Conservation (phyloP, 768 basidiomycete genomes). For the Baorangia bicolor region DNA sequence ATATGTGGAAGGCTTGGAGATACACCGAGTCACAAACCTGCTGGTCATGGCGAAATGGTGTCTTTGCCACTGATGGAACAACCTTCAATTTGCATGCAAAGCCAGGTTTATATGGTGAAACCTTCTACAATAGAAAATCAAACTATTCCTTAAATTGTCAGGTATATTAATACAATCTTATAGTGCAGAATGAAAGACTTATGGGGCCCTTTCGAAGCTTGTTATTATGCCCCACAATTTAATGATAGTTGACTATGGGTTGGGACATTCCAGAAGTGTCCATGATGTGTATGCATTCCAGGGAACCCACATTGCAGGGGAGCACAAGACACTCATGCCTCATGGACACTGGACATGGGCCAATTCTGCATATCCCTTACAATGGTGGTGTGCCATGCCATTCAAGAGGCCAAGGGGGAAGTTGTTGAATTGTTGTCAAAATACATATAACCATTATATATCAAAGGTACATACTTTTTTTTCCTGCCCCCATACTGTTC, state of each 20-base stretch:
- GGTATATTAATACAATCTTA: background rate
- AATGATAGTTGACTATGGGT: constrained; percentile 27
- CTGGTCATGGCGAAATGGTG: background rate
- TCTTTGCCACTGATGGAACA: constrained; percentile 4
- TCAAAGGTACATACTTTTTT: background rate
- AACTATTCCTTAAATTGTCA: constrained; percentile 3
- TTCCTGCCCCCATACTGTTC: background rate
- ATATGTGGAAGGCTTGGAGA: too few relatives aligned
- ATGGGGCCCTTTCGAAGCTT: constrained; percentile 5
- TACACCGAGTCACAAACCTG: background rate
- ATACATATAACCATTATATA: background rate
- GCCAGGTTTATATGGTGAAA: background rate
- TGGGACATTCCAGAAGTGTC: constrained; percentile 28
- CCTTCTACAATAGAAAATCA: constrained; percentile 2
- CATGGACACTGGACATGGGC: background rate
- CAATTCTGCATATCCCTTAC: background rate
- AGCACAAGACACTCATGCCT: background rate
- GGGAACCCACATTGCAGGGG: background rate
- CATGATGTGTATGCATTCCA: constrained; percentile 18
- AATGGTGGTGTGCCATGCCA: background rate
- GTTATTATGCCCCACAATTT: constrained; percentile 28
- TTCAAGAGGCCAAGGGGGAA: background rate
- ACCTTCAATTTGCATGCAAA: background rate
- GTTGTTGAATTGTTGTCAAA: background rate
- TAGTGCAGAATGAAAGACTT: background rate